Percentiles rank a stretch among this genome's conserved stretches.
Conservation (phyloP, 2,329 filamentous ascomycete species). For the Aspergillus oerlinghausenensis region DNA sequence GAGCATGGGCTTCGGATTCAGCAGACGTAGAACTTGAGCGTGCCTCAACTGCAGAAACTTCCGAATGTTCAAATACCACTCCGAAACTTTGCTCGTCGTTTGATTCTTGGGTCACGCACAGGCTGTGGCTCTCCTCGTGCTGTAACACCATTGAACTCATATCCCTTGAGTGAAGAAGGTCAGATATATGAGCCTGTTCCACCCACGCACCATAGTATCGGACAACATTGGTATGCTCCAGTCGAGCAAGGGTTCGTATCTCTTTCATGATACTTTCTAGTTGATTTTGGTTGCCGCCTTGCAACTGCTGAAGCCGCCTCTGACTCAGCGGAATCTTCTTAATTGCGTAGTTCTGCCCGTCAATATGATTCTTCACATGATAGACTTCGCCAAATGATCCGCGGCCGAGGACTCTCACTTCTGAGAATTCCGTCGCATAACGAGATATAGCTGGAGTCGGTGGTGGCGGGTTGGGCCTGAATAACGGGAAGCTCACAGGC, state of each 20-base stretch:
- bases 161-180: conserved; percentile 6
- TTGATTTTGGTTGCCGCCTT: conserved; percentile 48
- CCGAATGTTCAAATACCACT: conserved; percentile 40
- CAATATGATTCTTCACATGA: conserved; percentile 57
- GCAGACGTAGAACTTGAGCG: conserved; percentile 15
- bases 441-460: conserved; percentile 33
- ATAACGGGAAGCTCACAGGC: conserved; percentile 29
- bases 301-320: conserved; percentile 49
- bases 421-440: conserved; percentile 49
- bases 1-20: conserved; percentile 14
- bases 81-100: conserved; percentile 31
- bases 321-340: conserved; percentile 60
- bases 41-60: conserved; percentile 20
- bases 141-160: conserved; percentile 3
- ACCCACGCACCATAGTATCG: conserved; percentile 64
- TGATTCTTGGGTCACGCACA: conserved; percentile 11
- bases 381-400: conserved; percentile 64
- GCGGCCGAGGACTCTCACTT: conserved; percentile 55
- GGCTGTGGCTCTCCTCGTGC: conserved; percentile 13
- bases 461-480: conserved; percentile 20
- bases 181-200: conserved; percentile 42
- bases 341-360: conserved; percentile 59
- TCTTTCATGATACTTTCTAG: conserved; percentile 56
- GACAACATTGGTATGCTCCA: conserved; percentile 64
- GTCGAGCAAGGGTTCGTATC: conserved; percentile 56